These are phyloP conservation scores for Leishmania major DNA, from an alignment of 208 protist genomes.

Conservation along the genomic window DNA sequence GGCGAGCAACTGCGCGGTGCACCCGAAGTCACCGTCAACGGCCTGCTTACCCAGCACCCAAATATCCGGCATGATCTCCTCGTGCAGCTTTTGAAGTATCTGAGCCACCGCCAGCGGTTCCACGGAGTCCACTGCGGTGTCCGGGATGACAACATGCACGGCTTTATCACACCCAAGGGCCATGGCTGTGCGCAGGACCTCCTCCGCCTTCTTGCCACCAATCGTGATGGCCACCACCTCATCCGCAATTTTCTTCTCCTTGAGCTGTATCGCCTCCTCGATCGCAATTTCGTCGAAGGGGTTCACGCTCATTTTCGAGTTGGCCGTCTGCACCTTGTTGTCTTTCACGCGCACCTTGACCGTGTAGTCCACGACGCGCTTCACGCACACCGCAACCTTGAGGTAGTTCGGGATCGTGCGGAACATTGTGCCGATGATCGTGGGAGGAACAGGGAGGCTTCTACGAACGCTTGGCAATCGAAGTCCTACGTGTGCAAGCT, in stretches of 20 bases:
- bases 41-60: constrained; percentile 96
- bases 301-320: constrained; percentile 97
- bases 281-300: constrained; percentile 97
- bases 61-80: constrained; percentile 85
- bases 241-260: constrained; percentile 89
- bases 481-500: neutral
- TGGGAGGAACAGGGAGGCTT: neutral
- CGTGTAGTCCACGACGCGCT: constrained; percentile 97
- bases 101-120: constrained; percentile 94
- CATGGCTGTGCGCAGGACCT: constrained; percentile 92
- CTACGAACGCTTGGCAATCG: neutral
- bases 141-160: constrained; percentile 90
- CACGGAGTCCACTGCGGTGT: constrained; percentile 63
- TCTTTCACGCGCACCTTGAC: constrained; percentile 96
- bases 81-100: constrained; percentile 91
- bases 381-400: constrained; percentile 95
- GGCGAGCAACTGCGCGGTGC: constrained; percentile 95
- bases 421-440: constrained; percentile 32
- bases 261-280: constrained; percentile 95
- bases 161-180: constrained; percentile 96
- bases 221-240: constrained; percentile 96
- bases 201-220: constrained; percentile 88
- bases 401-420: constrained; percentile 58
- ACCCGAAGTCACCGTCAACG: constrained; percentile 96
- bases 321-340: constrained; percentile 94